Conservation (phyloP, 257 asterid genomes). For the Primulina eburnea region DNA sequence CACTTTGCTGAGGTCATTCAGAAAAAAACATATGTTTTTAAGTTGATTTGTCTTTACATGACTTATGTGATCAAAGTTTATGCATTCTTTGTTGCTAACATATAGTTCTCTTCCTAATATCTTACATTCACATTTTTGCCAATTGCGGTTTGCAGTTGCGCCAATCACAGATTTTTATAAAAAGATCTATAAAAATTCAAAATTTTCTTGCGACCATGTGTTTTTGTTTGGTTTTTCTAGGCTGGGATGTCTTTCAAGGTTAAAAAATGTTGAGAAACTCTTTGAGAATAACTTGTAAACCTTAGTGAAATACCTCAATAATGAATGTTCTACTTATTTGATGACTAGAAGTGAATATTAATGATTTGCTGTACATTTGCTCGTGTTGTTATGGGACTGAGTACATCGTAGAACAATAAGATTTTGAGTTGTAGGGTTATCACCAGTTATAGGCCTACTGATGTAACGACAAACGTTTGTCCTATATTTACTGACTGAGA, state of each 20-base stretch:
- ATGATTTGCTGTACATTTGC: neutral
- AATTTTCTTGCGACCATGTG: neutral
- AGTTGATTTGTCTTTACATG: constrained; percentile 22
- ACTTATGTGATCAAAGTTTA: constrained; percentile 6
- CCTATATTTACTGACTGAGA: neutral
- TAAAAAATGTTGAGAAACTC: neutral
- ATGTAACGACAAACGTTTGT: too few relatives aligned
- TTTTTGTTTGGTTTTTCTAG: neutral
- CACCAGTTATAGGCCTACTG: too few relatives aligned
- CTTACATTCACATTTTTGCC: neutral
- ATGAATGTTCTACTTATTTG: constrained; percentile 4
- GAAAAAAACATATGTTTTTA: constrained; percentile 16
- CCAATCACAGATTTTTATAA: constrained; percentile 20
- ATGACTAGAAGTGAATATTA: neutral
- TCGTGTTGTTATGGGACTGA: too few relatives aligned
- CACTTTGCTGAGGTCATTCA: constrained; percentile 73
- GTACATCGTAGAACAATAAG: too few relatives aligned
- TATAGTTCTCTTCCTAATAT: constrained; percentile 4
- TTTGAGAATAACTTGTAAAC: constrained; percentile 5
- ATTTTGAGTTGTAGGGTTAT: too few relatives aligned
- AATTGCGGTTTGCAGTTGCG: neutral
- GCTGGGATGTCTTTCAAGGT: constrained; percentile 7
- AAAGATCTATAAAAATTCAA: constrained; percentile 12
- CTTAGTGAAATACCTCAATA: constrained; percentile 9
- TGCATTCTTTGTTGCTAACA: constrained; percentile 13